phyloP scores from a whole-genome alignment of 257 asterid genomes.

The Primulina tabacum region DNA sequence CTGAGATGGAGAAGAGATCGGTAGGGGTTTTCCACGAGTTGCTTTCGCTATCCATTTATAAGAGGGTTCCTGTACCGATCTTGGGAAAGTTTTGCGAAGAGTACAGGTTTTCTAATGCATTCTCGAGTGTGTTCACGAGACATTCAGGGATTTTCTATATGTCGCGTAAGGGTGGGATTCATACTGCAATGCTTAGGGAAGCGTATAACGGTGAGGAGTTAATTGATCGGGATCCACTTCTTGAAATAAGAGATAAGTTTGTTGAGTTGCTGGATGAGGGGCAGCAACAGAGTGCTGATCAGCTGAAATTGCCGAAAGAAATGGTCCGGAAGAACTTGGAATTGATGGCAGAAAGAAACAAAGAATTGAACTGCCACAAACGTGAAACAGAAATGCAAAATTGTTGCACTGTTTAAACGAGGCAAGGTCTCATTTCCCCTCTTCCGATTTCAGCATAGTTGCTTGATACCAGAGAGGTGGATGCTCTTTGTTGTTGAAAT shows the following conservation, averaged over 20 bases:
- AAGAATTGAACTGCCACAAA: conserved; percentile 20
- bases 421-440: background rate
- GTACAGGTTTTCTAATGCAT: conserved; percentile 71
- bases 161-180: conserved; percentile 84
- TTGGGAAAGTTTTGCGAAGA: conserved; percentile 83
- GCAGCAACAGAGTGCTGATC: conserved; percentile 43
- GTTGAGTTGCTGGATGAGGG: conserved; percentile 73
- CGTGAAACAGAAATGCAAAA: conserved; percentile 23
- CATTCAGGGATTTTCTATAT: conserved; percentile 84
- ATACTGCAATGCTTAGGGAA: conserved; percentile 87
- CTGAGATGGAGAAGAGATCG: conserved; percentile 87
- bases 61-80: conserved; percentile 61
- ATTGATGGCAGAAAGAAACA: conserved; percentile 32
- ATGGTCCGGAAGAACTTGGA: conserved; percentile 44
- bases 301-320: conserved; percentile 41
- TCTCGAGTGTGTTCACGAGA: conserved; percentile 72
- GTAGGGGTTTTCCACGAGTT: conserved; percentile 87
- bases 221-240: conserved; percentile 48
- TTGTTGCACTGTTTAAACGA: conserved; percentile 12
- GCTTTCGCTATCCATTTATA: conserved; percentile 65
- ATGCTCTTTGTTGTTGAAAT: background rate
- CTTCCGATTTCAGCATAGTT: background rate
- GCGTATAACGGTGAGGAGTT: conserved; percentile 66
- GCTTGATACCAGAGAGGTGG: background rate
- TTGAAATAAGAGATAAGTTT: conserved; percentile 59